Evolutionary conservation across 257 asterid genomes (phyloP).

Genomic region (Nicotiana paniculata): DNA sequence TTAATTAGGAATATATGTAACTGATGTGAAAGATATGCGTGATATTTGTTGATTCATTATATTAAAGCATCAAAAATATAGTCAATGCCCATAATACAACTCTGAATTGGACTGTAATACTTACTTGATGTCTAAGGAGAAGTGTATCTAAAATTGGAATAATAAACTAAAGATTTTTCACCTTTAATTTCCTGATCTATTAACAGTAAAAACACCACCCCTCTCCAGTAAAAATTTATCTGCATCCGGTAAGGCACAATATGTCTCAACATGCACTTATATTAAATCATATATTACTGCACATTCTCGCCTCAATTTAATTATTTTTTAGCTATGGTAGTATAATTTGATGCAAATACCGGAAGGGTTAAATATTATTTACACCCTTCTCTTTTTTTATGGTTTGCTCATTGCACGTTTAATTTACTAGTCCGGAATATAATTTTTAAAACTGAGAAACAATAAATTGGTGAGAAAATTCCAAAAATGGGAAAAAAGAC

Average conservation of each 20-base stretch:
- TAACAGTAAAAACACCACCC: background rate
- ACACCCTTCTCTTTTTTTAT: background rate
- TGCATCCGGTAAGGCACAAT: no score
- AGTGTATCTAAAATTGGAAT: background rate
- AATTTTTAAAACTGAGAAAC: background rate
- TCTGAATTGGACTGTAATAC: background rate
- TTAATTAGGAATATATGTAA: background rate
- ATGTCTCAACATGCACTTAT: no score
- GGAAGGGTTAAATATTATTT: no score
- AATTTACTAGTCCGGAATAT: background rate
- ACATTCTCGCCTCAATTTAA: no score
- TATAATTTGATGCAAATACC: no score
- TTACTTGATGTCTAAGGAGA: background rate
- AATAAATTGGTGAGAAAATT: background rate
- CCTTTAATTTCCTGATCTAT: no score
- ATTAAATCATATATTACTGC: no score
- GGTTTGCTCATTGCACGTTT: background rate
- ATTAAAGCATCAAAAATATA: background rate
- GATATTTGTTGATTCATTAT: background rate
- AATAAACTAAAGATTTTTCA: background rate
- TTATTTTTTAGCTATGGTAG: no score
- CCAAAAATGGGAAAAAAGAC: constrained; percentile 19
- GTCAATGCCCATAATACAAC: background rate
- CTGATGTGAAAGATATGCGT: background rate
- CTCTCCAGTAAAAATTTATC: background rate